Base-by-base conservation (phyloP, 805 yeast species). In the Pichia cabralensis region DNA sequence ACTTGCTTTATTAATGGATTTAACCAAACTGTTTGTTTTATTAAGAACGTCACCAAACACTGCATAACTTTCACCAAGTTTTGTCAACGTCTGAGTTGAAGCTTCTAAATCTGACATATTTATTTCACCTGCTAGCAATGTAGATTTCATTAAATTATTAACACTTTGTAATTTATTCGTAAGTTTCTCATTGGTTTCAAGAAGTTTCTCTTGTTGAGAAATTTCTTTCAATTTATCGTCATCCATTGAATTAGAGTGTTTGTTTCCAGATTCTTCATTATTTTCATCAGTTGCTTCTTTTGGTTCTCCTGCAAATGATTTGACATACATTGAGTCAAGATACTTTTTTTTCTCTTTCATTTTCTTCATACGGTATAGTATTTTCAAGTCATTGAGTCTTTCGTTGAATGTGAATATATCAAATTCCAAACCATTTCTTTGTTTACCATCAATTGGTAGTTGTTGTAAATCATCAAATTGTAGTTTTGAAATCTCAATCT, bases 1-100 rank as follows among this genome's bases (percentile, higher is more conserved):
- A 43, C 72, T 74, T 34, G 72, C 68, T 43, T 65, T 68, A 41
- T 71, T 74, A 27, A 72, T 71, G 31, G 66, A 61, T 41, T 59
- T 61, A 26, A 72, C 74, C 26, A 72, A 59, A 17, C 61, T 60
- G 30, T 59, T 61, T 1, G 75, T 66, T 34, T 55, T 62, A 31
- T 52, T 44, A 24, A 72, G 48, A 7, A 71, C 47, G 25, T 55
- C 58, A 16, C 59, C 61, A 47, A 71, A 66, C 30, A 56, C 55
- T 14, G 53, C 55, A 43, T 67, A 62, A 32, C 63, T 61, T 11
- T 61, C 60, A 35, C 71, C 64, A 36, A 71, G 53, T 8, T 49
- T 44, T 10, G 52, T 36, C 36, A 72, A 50, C 25, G 64, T 66
- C 20, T 60, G 49, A 0, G 71, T 56, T 22, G 74, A 74, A 30